Percentiles rank a stretch among this genome's conserved stretches.
These are phyloP conservation scores for Solanum hybrid DNA, from an alignment of 305 asterid genomes.

Conservation along the genomic window DNA sequence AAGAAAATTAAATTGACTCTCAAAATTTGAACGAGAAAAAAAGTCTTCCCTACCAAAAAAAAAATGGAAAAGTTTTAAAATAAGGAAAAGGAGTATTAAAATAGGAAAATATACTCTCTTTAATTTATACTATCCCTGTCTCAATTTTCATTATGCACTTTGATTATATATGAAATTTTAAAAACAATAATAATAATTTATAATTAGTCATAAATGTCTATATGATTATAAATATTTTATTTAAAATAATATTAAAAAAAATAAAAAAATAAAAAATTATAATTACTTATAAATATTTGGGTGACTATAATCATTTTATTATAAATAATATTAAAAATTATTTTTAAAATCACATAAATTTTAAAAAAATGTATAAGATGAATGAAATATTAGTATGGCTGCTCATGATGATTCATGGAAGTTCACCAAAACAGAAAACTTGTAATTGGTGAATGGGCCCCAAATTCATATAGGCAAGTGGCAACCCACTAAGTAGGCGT, in stretches of 20 bases:
- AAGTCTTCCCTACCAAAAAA: background rate
- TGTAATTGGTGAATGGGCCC: slow-evolving; percentile 22
- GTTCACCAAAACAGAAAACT: slow-evolving; percentile 16
- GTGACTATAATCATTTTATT: background rate
- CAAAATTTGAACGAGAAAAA: background rate
- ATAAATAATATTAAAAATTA: background rate
- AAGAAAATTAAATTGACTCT: too few relatives aligned
- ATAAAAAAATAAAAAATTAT: background rate
- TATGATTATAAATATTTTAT: too few relatives aligned
- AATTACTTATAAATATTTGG: background rate
- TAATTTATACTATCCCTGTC: too few relatives aligned
- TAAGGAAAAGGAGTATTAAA: background rate
- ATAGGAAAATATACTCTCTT: background rate
- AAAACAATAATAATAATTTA: too few relatives aligned
- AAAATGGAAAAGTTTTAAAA: background rate
- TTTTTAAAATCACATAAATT: background rate
- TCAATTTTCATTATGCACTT: background rate
- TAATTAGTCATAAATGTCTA: too few relatives aligned
- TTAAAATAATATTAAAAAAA: too few relatives aligned
- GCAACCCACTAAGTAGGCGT: slow-evolving; percentile 20
- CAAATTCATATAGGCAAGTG: slow-evolving; percentile 17
- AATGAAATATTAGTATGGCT: slow-evolving; percentile 35
- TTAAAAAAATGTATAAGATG: background rate
- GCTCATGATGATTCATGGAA: slow-evolving; percentile 26
- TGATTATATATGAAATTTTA: background rate